These are phyloP conservation scores for Dryadomyces quercus-mongolicae DNA, from an alignment of 2,329 filamentous ascomycete genomes.

Conservation along the genomic window DNA sequence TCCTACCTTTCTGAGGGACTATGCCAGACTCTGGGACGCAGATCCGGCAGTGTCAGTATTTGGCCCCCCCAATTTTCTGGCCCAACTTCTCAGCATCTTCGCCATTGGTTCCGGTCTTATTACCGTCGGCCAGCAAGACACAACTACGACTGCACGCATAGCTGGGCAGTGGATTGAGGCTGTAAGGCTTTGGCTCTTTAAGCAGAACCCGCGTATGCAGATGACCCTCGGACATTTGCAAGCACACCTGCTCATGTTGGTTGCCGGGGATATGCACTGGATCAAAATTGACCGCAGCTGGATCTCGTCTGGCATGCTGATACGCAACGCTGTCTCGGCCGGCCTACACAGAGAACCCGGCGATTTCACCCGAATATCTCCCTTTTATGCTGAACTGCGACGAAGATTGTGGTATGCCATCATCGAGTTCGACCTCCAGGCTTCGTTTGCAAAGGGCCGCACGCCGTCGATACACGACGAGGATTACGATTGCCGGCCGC, in stretches of 20 bases:
- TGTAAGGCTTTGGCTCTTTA: slow-evolving; percentile 1
- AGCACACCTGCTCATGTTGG: slow-evolving; percentile 2
- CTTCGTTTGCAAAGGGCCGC: slow-evolving; percentile 30
- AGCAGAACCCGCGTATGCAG: slow-evolving; percentile 2
- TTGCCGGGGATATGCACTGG: slow-evolving; percentile 3
- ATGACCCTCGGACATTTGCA: slow-evolving; percentile 2
- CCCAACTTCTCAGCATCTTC: slow-evolving; percentile 1
- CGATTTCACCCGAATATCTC: slow-evolving; percentile 19
- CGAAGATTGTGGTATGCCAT: slow-evolving; percentile 39
- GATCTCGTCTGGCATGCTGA: slow-evolving; percentile 28
- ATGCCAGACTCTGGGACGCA: neutral
- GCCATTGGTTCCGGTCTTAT: neutral
- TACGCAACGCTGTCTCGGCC: slow-evolving; percentile 34
- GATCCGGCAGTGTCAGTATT: neutral
- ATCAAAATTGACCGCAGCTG: slow-evolving; percentile 26
- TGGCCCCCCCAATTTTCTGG: neutral
- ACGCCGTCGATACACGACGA: slow-evolving; percentile 27
- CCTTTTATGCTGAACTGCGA: slow-evolving; percentile 30
- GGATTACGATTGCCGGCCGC: slow-evolving; percentile 34
- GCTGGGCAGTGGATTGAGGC: neutral
- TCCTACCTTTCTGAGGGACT: neutral
- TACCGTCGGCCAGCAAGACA: neutral
- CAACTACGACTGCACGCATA: neutral
- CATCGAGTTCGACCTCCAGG: slow-evolving; percentile 31
- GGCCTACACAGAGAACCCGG: slow-evolving; percentile 35